Conservation (phyloP, 768 basidiomycete species). For the Suillus americanus region DNA sequence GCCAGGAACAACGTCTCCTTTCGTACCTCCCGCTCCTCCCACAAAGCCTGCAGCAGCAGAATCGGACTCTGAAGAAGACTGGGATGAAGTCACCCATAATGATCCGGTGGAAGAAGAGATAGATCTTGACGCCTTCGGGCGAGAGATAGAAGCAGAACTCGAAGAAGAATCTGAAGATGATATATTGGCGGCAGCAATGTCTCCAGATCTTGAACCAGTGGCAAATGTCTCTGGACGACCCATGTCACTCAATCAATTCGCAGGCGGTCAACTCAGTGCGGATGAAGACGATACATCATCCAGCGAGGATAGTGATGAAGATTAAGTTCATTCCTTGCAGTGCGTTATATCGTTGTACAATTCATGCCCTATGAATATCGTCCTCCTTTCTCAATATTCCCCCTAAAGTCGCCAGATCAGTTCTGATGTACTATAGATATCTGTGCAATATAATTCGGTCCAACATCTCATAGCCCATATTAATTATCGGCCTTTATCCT, state of each 20-base stretch:
- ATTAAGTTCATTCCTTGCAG: slow-evolving; percentile 25
- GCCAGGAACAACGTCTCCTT: slow-evolving; percentile 32
- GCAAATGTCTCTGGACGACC: slow-evolving; percentile 32
- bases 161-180: slow-evolving; percentile 51
- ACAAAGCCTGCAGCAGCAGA: slow-evolving; percentile 33
- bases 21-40: slow-evolving; percentile 25
- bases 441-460: not conserved
- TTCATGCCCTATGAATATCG: not conserved
- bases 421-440: not conserved
- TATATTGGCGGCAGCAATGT: slow-evolving; percentile 44
- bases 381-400: not conserved
- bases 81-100: slow-evolving; percentile 44
- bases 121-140: slow-evolving; percentile 34
- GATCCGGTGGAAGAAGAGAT: slow-evolving; percentile 29
- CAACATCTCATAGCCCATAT: not conserved
- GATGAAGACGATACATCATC: slow-evolving; percentile 53
- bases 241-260: slow-evolving; percentile 52
- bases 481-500: not conserved
- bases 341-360: not conserved
- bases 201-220: slow-evolving; percentile 32
- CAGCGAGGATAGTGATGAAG: slow-evolving; percentile 56
- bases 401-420: not conserved
- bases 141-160: slow-evolving; percentile 35
- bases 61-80: slow-evolving; percentile 50
- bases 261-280: slow-evolving; percentile 38